These are phyloP conservation scores for Platanthera guangdongensis DNA, from an alignment of 106 monocot genomes.

Conservation along the genomic window DNA sequence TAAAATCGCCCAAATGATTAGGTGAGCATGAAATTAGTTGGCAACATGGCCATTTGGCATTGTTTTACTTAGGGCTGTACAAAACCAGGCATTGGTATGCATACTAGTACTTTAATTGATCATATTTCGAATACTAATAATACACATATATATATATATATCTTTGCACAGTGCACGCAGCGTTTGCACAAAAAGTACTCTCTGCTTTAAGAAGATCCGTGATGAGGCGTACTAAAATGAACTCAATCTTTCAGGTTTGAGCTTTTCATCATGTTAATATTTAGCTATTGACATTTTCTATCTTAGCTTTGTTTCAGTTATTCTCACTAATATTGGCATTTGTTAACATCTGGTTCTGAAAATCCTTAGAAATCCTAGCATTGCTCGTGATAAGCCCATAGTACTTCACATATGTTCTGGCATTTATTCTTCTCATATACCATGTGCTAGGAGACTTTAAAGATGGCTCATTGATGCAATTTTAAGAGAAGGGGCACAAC, in stretches of 20 bases:
- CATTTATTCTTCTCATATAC: neutral
- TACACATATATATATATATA: neutral
- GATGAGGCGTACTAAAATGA: conserved; percentile 43
- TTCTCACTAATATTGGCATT: neutral
- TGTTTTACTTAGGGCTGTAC: neutral
- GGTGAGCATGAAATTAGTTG: neutral
- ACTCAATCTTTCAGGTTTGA: conserved; percentile 36
- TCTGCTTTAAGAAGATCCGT: conserved; percentile 67
- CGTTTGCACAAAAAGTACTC: conserved; percentile 46
- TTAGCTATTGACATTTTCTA: neutral
- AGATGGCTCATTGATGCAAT: neutral
- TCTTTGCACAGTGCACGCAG: conserved; percentile 30
- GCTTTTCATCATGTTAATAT: neutral
- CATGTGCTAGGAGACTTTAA: neutral
- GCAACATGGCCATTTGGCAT: neutral
- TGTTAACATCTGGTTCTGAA: neutral
- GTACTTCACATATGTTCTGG: neutral
- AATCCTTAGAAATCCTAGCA: neutral
- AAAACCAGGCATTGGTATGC: neutral
- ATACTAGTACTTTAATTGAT: neutral
- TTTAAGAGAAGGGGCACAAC: neutral
- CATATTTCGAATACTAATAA: neutral
- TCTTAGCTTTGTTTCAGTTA: neutral
- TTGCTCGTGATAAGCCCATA: neutral
- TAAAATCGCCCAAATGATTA: neutral